These are phyloP conservation scores for Leptodermis oblonga DNA, from an alignment of 257 asterid genomes.

Conservation along the genomic window DNA sequence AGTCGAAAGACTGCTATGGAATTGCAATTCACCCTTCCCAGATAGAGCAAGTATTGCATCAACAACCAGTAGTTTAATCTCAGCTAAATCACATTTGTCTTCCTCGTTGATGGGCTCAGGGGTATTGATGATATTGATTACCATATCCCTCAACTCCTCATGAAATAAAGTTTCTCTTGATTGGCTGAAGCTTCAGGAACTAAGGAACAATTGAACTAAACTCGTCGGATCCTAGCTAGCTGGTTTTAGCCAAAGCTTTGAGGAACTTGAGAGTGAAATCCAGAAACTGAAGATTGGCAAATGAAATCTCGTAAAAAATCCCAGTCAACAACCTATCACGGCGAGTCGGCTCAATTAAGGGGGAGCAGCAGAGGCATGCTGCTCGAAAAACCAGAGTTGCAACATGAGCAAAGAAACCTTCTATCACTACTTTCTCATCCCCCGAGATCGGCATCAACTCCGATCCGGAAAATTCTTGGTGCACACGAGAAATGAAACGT, in stretches of 20 bases:
- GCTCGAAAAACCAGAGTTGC: neutral
- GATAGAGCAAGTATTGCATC: neutral
- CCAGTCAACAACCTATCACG: neutral
- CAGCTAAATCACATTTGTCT: neutral
- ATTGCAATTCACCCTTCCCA: too few species aligned
- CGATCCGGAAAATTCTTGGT: too few species aligned
- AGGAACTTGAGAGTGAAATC: neutral
- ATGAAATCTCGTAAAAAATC: neutral
- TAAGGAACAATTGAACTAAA: neutral
- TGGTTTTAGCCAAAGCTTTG: too few species aligned
- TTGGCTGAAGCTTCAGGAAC: neutral
- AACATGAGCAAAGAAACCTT: neutral
- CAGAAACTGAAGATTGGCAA: neutral
- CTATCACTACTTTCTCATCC: too few species aligned
- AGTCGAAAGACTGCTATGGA: neutral
- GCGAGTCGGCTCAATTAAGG: neutral
- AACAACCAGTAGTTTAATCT: neutral
- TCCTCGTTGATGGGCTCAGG: neutral
- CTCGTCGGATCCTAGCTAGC: too few species aligned
- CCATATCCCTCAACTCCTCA: neutral
- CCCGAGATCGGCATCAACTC: too few species aligned
- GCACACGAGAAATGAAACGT: too few species aligned
- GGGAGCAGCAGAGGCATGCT: neutral
- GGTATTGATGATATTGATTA: neutral
- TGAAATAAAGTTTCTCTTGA: neutral